These are phyloP conservation scores for Xylariaceae sp. DNA, from an alignment of 2,329 filamentous ascomycete genomes.

Conservation along the genomic window DNA sequence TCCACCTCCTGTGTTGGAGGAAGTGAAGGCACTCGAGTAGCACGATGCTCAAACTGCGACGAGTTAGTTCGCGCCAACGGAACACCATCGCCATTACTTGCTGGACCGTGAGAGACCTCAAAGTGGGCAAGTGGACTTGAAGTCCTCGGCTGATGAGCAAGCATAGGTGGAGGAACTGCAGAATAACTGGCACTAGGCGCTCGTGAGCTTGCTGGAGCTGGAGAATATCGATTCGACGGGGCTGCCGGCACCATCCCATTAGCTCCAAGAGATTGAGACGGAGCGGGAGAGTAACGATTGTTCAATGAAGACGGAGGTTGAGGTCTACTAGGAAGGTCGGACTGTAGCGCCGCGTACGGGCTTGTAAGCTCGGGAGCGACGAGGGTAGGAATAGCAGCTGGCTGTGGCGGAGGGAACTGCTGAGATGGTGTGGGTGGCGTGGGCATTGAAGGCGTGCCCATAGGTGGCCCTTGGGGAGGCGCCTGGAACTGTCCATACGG, in stretches of 20 bases:
- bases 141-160: conserved; percentile 58
- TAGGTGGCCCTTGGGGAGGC: conserved; percentile 27
- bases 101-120: conserved; percentile 44
- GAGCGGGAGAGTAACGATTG: conserved; percentile 59
- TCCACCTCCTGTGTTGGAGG: conserved; percentile 59
- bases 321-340: conserved; percentile 31
- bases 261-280: conserved; percentile 36
- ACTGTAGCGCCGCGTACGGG: conserved; percentile 48
- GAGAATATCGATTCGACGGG: conserved; percentile 51
- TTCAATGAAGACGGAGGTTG: conserved; percentile 32
- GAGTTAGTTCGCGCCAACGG: conserved; percentile 47
- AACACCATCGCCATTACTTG: conserved; percentile 37
- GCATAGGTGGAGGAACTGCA: conserved; percentile 40
- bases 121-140: conserved; percentile 63
- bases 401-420: background rate
- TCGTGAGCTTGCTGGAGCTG: conserved; percentile 39
- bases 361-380: conserved; percentile 49
- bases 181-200: conserved; percentile 37
- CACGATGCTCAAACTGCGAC: conserved; percentile 48
- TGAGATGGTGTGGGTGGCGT: conserved; percentile 21
- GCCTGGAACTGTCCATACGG: conserved; percentile 34
- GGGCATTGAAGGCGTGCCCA: conserved; percentile 21
- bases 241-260: conserved; percentile 37
- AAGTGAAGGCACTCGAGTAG: conserved; percentile 52
- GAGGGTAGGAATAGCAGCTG: conserved; percentile 36